phyloP scores from a whole-genome alignment of 2,329 filamentous ascomycete genomes.

The Alternaria arborescens region DNA sequence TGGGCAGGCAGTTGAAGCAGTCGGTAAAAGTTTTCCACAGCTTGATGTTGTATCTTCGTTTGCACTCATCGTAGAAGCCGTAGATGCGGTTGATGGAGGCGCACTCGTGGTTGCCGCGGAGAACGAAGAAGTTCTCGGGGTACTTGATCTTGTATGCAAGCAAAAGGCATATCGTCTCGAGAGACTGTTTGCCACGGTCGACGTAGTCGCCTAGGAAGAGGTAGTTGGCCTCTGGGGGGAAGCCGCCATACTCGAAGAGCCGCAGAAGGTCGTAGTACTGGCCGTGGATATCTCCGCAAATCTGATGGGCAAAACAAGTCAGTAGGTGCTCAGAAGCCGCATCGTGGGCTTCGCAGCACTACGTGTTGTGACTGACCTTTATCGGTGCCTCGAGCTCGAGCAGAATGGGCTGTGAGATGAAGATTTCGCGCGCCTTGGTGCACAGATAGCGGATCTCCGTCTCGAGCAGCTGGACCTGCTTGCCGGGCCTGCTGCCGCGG shows the following conservation, averaged over 20 bases:
- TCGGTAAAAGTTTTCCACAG: constrained; percentile 99
- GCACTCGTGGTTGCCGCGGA: constrained; percentile 98
- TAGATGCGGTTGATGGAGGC: constrained; percentile 99
- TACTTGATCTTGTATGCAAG: constrained; percentile 99
- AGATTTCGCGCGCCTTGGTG: constrained; percentile 98
- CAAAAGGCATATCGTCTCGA: constrained; percentile 97
- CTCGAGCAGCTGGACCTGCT: constrained; percentile 97
- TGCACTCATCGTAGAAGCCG: constrained; percentile 99
- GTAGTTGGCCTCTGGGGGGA: constrained; percentile 98
- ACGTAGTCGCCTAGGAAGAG: constrained; percentile 99
- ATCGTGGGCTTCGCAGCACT: constrained; percentile 9
- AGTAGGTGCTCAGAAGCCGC: constrained; percentile 17
- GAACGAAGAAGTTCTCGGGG: constrained; percentile 99
- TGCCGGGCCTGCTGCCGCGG: constrained; percentile 94
- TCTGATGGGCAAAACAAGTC: constrained; percentile 63
- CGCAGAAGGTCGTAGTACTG: constrained; percentile 98
- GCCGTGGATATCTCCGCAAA: constrained; percentile 98
- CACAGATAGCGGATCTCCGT: constrained; percentile 96
- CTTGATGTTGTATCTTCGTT: constrained; percentile 99
- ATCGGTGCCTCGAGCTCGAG: constrained; percentile 98
- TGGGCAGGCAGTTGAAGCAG: constrained; percentile 98
- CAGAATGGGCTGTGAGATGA: constrained; percentile 98
- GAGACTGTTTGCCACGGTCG: constrained; percentile 97
- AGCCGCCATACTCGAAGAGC: constrained; percentile 97
- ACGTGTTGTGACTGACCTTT: constrained; percentile 72